Evolutionary conservation across 148 eudicot genomes (phyloP).

Genomic region (Limonium bicolor): DNA sequence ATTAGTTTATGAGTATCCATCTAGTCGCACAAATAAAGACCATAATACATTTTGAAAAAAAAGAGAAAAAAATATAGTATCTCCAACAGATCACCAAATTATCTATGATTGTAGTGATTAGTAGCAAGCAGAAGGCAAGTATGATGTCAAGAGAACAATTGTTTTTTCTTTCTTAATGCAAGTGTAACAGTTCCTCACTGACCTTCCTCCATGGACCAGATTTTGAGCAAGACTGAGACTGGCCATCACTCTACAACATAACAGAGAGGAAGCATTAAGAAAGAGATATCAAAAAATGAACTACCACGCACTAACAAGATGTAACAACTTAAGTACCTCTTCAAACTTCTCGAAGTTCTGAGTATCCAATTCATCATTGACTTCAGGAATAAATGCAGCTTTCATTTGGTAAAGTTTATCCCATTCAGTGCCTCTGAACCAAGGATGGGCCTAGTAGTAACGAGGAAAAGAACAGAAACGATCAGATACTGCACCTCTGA

Average conservation of each 20-base stretch:
- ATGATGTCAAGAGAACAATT: neutral
- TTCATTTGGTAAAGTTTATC: slow-evolving; percentile 73
- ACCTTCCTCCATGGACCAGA: slow-evolving; percentile 99
- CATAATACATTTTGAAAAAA: neutral
- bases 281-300: neutral
- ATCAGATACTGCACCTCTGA: neutral
- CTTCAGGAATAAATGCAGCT: slow-evolving; percentile 98
- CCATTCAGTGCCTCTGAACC: slow-evolving; percentile 88
- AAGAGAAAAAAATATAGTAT: neutral
- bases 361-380: slow-evolving; percentile 93
- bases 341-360: slow-evolving; percentile 97
- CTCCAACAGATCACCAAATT: no score
- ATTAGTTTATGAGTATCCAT: no score
- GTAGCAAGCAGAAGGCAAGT: neutral
- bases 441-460: slow-evolving; percentile 80
- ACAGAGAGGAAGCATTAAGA: slow-evolving; percentile 4
- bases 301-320: neutral
- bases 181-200: slow-evolving; percentile 10
- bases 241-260: slow-evolving; percentile 49
- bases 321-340: slow-evolving; percentile 42
- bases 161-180: neutral
- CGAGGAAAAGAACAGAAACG: neutral
- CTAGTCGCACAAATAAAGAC: neutral
- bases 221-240: slow-evolving; percentile 38
- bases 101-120: no score